Base-by-base conservation (phyloP, 441 rosid genomes). In the Bocquillonia castaneifolia region DNA sequence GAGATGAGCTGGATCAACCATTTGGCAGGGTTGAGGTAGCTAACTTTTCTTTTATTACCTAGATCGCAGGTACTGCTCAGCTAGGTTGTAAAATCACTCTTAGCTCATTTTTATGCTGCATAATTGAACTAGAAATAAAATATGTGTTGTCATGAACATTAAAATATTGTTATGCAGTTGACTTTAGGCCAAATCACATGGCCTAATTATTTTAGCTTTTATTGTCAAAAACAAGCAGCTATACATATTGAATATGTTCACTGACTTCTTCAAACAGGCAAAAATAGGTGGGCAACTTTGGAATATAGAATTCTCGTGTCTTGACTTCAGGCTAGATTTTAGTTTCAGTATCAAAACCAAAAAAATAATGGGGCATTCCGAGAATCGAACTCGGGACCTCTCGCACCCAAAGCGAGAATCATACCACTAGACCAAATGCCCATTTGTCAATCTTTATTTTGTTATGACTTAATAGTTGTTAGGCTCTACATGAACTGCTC, bases 321-420 rank as follows among this genome's bases (percentile, higher is more conserved):
- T 53, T 53, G 57, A 53, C 17, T 53, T 23, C 8, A 26, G 18
- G 57, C 18, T 15, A 53, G 31, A 13, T 28, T 53, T 25, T 53
- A 25, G 1, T 28, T 57, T 57, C 23, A 47, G 10, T 17, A 15
- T 47, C n/a, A 22, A 50, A 50, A n/a, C 54, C 28, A 50, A 50
- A 20, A 50, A 45, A 2, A 50, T 3, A 26, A 5, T 14, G 87
- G 95, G 86, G 88, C 83, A 79, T 81, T 47, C 51, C 51, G 51
- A 47, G 51, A 47, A 47, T 47, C 51, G 23, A 47, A 47, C 51
- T 47, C 51, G 51, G 54, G 54, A 50, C 28, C 90, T 84, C 93
- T 86, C 85, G 86, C 94, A 93, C 90, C 88, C 90, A 78, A 85
- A 88, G 91, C 94, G 87, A 88, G 92, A 85, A 87, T 90, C 91